Evolutionary conservation across 2,329 filamentous ascomycete genomes (phyloP), one percentile per base, ranked within the genome.

Genomic region (Didymella pinodella): DNA sequence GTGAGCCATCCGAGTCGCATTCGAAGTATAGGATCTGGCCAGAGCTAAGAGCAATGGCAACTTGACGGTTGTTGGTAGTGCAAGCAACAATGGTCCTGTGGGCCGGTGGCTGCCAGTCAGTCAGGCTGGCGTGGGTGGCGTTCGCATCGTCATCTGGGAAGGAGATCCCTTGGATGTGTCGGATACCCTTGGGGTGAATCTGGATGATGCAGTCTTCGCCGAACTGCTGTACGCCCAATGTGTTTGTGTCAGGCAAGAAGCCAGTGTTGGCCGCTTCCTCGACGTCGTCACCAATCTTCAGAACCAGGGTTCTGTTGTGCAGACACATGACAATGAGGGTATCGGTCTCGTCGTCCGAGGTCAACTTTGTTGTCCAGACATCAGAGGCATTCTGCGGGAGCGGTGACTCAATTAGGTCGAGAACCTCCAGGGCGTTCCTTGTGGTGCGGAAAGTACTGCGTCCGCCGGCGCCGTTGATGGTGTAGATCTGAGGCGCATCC

Each of bases 1-100:
- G 83, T 3, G 91, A 91, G 29, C 93, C 93, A 77, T 98, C 94
- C 0, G 87, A 85, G 71, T 97, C 95, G 88, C 97, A 94, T 75
- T 99, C 96, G 68, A 99, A 99, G 74, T 98, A 99, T 41, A 97
- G 91, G 63, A 99, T 94, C 76, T 99, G 95, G 36, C 94, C 94
- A 8, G 93, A 97, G 74, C 93, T 98, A 26, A 99, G 83, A 0
- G 95, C 95, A 48, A 98, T 89, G 3, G 93, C 93, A 26, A 99
- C 92, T 78, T 99, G 95, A 41, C 91, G 88, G 69, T 94, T 89
- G 71, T 99, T 99, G 16, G 94, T 95, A 1, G 94, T 90, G 32
- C 94, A 96, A 8, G 94, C 92, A 46, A 98, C 93, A 64, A 99
- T 98, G 0, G 94, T 96, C 22, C 95, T 87, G 81, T 99, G 94